Base-by-base conservation (phyloP, 805 yeast genomes). In the Metschnikowia borealis region DNA sequence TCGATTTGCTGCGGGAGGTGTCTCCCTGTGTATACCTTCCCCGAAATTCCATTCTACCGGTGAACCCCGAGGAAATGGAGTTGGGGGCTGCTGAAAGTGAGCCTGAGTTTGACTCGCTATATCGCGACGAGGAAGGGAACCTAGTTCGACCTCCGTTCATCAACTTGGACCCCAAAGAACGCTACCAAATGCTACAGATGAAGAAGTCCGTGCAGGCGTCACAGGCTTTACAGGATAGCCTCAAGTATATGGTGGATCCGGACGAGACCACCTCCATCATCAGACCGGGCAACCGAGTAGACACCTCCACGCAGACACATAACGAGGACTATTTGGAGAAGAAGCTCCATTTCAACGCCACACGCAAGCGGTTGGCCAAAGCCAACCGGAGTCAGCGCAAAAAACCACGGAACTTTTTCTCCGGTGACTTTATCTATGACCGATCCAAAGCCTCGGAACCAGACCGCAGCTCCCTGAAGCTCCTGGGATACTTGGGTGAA, bases 101-200 rank as follows among this genome's bases (percentile, higher is more conserved):
- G 38, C 67, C 64, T 36, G 72, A 67, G 33, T 65, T 62, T 53
- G 69, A 71, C 2, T 68, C 71, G 3, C 33, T 56, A 11, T 72
- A 73, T 52, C 55, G 61, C 11, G 77, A 74, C 50, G 65, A 60
- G 6, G 62, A 66, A 1, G 77, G 77, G 10, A 66, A 70, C 40
- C 54, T 70, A 44, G 72, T 68, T 3, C 61, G 78, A 42, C 78
- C 78, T 0, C 77, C 78, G 5, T 71, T 74, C 54, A 73, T 74
- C 38, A 71, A 70, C 42, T 62, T 73, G 42, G 77, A 72, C 50
- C 78, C 78, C 1, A 52, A 69, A 34, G 78, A 74, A 53, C 59
- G 78, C 26, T 70, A 74, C 52, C 72, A 71, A 13, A 61, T 74
- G 49, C 56, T 73, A 31, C 76, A 71, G 54, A 55, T 73, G 43